Conservation (phyloP, 2,329 filamentous ascomycete genomes). For the Talaromyces sp. region DNA sequence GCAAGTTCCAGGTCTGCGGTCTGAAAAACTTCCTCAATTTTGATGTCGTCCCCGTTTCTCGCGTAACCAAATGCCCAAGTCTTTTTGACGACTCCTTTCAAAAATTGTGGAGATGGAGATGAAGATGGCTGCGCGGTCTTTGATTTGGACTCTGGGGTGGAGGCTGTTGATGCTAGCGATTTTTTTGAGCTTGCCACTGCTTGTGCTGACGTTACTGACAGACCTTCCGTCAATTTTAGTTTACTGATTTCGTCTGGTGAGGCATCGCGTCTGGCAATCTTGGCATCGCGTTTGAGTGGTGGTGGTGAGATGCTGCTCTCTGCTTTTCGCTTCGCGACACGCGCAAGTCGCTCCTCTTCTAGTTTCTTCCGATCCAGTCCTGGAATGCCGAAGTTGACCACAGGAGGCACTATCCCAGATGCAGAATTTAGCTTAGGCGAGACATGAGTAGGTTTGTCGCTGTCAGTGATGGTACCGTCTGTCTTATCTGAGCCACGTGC, state of each 20-base stretch:
- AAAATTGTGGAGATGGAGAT: conserved; percentile 44
- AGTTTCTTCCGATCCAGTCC: conserved; percentile 74
- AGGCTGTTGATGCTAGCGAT: neutral
- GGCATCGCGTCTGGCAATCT: conserved; percentile 23
- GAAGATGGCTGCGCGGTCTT: conserved; percentile 4
- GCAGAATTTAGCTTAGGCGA: neutral
- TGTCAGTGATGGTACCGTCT: neutral
- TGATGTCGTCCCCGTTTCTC: conserved; percentile 69
- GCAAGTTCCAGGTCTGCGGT: conserved; percentile 68
- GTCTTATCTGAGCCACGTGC: neutral
- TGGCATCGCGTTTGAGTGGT: conserved; percentile 22
- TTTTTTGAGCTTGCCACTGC: neutral
- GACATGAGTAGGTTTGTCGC: neutral
- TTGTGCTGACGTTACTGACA: neutral
- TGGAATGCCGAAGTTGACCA: conserved; percentile 36
- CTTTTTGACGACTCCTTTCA: conserved; percentile 68
- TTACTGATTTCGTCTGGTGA: neutral
- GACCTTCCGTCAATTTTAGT: neutral
- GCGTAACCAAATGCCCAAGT: conserved; percentile 69
- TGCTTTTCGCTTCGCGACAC: conserved; percentile 59
- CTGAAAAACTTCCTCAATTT: conserved; percentile 81
- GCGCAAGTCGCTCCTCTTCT: conserved; percentile 76
- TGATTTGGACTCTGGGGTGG: neutral
- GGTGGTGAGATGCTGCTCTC: conserved; percentile 38
- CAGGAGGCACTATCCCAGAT: neutral